phyloP scores from a whole-genome alignment of 2,329 filamentous ascomycete species.

The Dothistroma septosporum region DNA sequence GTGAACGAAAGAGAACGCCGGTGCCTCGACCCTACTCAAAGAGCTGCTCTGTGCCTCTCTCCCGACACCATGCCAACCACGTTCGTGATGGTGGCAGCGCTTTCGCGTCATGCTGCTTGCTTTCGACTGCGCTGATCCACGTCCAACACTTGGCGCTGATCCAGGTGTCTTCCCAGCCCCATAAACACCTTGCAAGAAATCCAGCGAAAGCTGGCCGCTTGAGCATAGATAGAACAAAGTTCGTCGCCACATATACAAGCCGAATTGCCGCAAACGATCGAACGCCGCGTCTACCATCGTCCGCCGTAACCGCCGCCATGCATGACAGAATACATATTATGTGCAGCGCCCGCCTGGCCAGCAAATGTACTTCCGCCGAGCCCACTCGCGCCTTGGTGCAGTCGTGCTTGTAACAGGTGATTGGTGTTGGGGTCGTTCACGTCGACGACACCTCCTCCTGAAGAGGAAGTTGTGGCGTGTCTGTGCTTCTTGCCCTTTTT shows the following conservation, averaged over 20 bases:
- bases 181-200: slow-evolving; percentile 28
- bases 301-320: slow-evolving; percentile 30
- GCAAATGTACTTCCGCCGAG: slow-evolving; percentile 33
- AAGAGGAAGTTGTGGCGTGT: slow-evolving; percentile 99
- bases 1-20: slow-evolving; percentile 19
- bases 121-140: slow-evolving; percentile 24
- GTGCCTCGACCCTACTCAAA: slow-evolving; percentile 11
- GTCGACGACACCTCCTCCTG: slow-evolving; percentile 95
- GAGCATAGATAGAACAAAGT: slow-evolving; percentile 20
- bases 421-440: slow-evolving; percentile 82
- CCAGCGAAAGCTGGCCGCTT: slow-evolving; percentile 21
- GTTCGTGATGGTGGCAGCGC: slow-evolving; percentile 17
- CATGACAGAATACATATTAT: slow-evolving; percentile 30
- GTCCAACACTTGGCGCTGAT: slow-evolving; percentile 30
- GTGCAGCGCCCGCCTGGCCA: slow-evolving; percentile 24
- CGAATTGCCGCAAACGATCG: slow-evolving; percentile 5
- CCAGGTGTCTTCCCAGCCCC: slow-evolving; percentile 23
- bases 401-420: slow-evolving; percentile 73
- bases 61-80: slow-evolving; percentile 15
- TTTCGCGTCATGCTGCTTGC: slow-evolving; percentile 17
- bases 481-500: slow-evolving; percentile 99
- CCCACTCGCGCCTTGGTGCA: slow-evolving; percentile 80
- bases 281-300: slow-evolving; percentile 28
- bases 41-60: slow-evolving; percentile 2
- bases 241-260: slow-evolving; percentile 22